Base-by-base conservation (phyloP, 495 filamentous ascomycete species). In the Chaetomium tenue region DNA sequence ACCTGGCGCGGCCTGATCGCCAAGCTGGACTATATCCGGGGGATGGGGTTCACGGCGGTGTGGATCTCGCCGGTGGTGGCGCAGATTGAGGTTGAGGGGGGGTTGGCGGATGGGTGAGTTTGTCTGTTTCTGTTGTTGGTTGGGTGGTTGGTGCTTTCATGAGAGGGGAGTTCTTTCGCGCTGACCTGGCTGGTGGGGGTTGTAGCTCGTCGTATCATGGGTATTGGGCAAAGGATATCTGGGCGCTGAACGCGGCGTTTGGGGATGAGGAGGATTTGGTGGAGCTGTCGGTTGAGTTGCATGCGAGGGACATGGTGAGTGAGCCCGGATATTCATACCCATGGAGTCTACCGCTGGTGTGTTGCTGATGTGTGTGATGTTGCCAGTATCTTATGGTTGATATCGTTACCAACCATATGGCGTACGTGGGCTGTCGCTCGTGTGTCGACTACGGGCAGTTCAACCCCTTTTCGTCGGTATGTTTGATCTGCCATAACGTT, bases 41-140 rank as follows among this genome's bases (percentile, higher is more conserved):
- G 80, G 60, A 89, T 93, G 86, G 89, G 91, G 18, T 93, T 93
- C 67, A 88, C 88, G 46, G 89, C 90, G 25, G 85, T 93, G 53
- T 93, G 90, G 91, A 94, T 93, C 59, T 89, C 88, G 0, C 91
- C 90, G 0, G 78, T 93, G 15, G 89, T 88, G 20, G 75, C 78
- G 46, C 84, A 91, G 61, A 68, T 91, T 18, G 71, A 79, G 61
- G 69, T 91, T 18, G 71, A 79, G 4, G 75, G 77, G 3, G 73
- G 78, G 13, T 84, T 81, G 13, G 59, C 68, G 0, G 81, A 87
- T 62, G 86, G 86, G 82, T 84, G 58, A 64, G 74, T 16, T 22
- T 39, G n/a, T n/a, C n/a, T n/a, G n/a, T n/a, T n/a, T n/a, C n/a
- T n/a, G n/a, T n/a, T n/a, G n/a, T n/a, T n/a, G n/a, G n/a, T n/a